These are phyloP conservation scores for Kuraishia borneana DNA, from an alignment of 805 yeast genomes.

Conservation along the genomic window DNA sequence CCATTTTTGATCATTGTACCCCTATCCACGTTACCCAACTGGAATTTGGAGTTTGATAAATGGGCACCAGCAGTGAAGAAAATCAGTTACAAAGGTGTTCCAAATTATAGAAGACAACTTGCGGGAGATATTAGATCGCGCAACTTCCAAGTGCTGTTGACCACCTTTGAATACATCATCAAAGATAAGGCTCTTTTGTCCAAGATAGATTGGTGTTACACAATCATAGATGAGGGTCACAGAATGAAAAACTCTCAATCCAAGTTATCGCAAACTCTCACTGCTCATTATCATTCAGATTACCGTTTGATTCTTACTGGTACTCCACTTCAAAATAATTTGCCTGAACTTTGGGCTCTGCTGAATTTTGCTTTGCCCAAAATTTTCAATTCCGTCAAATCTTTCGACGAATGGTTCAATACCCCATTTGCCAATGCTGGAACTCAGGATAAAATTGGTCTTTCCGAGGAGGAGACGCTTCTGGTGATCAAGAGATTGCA, in stretches of 20 bases:
- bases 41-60: conserved; percentile 79
- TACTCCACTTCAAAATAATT: conserved; percentile 77
- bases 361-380: conserved; percentile 75
- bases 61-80: conserved; percentile 79
- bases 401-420: conserved; percentile 85
- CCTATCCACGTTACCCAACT: conserved; percentile 71
- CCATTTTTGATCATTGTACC: conserved; percentile 78
- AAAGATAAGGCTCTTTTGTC: conserved; percentile 62
- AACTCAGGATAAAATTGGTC: conserved; percentile 65
- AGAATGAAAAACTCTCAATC: conserved; percentile 76
- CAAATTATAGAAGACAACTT: conserved; percentile 54
- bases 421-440: conserved; percentile 85
- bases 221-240: conserved; percentile 89
- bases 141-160: conserved; percentile 63
- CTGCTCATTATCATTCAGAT: conserved; percentile 61
- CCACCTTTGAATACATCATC: conserved; percentile 76
- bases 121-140: conserved; percentile 57
- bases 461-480: conserved; percentile 78
- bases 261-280: conserved; percentile 60
- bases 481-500: conserved; percentile 78
- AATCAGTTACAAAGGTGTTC: conserved; percentile 70
- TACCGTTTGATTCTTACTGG: conserved; percentile 77
- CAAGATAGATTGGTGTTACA: conserved; percentile 69
- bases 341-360: conserved; percentile 81
- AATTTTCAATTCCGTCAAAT: conserved; percentile 75